Evolutionary conservation across 208 protist species (phyloP).

Genomic region (Trypanosoma brucei): DNA sequence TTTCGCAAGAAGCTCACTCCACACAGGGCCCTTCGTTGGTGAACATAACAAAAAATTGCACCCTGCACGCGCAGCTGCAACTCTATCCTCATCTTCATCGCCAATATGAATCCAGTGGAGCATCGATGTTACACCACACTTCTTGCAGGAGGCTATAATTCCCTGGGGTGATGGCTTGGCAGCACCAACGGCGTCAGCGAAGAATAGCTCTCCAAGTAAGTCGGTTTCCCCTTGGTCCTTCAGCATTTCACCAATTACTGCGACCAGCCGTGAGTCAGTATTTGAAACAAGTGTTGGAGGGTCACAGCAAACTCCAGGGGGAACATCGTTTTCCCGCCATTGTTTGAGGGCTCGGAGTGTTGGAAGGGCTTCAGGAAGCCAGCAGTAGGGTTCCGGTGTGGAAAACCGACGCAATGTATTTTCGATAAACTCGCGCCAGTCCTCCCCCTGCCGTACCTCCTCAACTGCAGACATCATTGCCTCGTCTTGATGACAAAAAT

Average conservation of each 20-base stretch:
- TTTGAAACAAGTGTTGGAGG: conserved; percentile 19
- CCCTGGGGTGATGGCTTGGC: conserved; percentile 66
- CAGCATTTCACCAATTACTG: conserved; percentile 11
- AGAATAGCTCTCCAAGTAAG: conserved; percentile 34
- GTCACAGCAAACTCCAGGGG: conserved; percentile 1
- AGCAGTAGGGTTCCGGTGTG: conserved; percentile 41
- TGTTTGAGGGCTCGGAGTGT: conserved; percentile 35
- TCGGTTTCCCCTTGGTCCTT: not conserved
- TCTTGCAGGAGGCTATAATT: conserved; percentile 24
- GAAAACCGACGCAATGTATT: conserved; percentile 23
- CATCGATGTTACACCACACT: conserved; percentile 15
- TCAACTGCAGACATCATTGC: conserved; percentile 4
- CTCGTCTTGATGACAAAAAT: conserved; percentile 10
- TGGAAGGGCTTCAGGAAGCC: conserved; percentile 40
- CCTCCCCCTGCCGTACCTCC: not conserved
- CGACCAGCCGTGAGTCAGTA: conserved; percentile 5
- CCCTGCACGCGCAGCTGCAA: conserved; percentile 37
- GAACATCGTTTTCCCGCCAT: conserved; percentile 24
- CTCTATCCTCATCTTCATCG: conserved; percentile 47
- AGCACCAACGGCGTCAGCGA: conserved; percentile 30
- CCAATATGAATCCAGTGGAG: conserved; percentile 56
- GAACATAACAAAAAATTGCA: conserved; percentile 57
- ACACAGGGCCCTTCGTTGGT: conserved; percentile 31
- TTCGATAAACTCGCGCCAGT: conserved; percentile 11
- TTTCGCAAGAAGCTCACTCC: conserved; percentile 32